Conservation (phyloP, 768 basidiomycete genomes). For the Cytidiella melzeri region DNA sequence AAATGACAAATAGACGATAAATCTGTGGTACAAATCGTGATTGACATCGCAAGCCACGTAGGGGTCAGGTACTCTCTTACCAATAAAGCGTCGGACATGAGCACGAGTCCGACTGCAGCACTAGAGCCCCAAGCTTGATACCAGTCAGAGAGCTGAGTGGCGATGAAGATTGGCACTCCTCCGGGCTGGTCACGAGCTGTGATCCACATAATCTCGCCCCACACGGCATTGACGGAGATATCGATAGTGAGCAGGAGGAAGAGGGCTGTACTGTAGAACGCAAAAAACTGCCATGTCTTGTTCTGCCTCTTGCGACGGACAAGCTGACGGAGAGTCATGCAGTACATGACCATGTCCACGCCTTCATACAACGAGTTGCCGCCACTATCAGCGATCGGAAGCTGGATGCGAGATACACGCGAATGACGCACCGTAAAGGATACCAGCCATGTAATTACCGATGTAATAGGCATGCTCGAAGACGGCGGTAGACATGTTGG, state of each 20-base stretch:
- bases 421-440: slow-evolving; percentile 8
- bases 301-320: slow-evolving; percentile 2
- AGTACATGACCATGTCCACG: slow-evolving; percentile 18
- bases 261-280: slow-evolving; percentile 19
- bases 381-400: neutral
- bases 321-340: slow-evolving; percentile 11
- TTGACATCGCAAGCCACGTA: neutral
- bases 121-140: slow-evolving; percentile 22
- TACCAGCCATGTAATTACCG: slow-evolving; percentile 12
- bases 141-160: slow-evolving; percentile 15
- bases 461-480: slow-evolving; percentile 14
- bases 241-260: slow-evolving; percentile 24
- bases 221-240: slow-evolving; percentile 21
- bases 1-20: slow-evolving; percentile 23
- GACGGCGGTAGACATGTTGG: slow-evolving; percentile 6
- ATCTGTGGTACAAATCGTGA: slow-evolving; percentile 11
- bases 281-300: slow-evolving; percentile 14
- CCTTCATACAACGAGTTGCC: slow-evolving; percentile 8
- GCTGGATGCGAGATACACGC: neutral
- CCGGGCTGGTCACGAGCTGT: slow-evolving; percentile 19
- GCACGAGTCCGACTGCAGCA: slow-evolving; percentile 16
- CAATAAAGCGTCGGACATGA: slow-evolving; percentile 23
- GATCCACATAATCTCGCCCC: slow-evolving; percentile 26
- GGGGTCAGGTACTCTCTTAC: slow-evolving; percentile 12
- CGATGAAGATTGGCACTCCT: slow-evolving; percentile 20